Evolutionary conservation across 163 green algal species (phyloP).

Genomic region (Volvox carteri): DNA sequence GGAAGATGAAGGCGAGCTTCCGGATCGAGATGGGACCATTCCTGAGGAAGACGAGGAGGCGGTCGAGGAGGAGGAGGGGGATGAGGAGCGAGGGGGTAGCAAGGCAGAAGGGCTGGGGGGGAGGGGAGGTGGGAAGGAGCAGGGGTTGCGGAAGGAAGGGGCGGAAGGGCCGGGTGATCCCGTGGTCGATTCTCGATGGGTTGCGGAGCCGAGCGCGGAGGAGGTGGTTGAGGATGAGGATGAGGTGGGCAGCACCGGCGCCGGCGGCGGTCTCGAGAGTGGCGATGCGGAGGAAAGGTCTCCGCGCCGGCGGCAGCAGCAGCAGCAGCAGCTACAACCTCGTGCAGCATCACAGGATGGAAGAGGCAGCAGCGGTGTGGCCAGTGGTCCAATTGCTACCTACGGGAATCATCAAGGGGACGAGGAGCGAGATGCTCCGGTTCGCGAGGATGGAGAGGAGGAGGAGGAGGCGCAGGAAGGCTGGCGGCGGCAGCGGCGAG

Average conservation of each 20-base stretch:
- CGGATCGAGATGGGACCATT: background rate
- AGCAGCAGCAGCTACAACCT: too few species aligned
- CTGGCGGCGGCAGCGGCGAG: background rate
- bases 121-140: background rate
- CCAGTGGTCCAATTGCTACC: too few species aligned
- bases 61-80: background rate
- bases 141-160: background rate
- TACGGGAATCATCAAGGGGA: background rate
- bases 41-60: constrained; percentile 11
- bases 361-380: background rate
- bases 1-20: background rate
- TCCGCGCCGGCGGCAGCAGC: too few species aligned
- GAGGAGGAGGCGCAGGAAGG: constrained; percentile 13
- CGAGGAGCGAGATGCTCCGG: background rate
- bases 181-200: background rate
- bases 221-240: constrained; percentile 6
- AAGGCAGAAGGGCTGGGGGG: background rate
- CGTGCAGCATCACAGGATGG: background rate
- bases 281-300: background rate
- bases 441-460: background rate
- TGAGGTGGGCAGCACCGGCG: background rate
- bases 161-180: background rate
- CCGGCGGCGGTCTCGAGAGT: background rate
- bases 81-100: background rate
- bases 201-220: constrained; percentile 3